A percentile compares a stretch with the other conserved stretches of the same genome.
phyloP scores from a whole-genome alignment of 108 stramenopile species.

The Tribonema minus region DNA sequence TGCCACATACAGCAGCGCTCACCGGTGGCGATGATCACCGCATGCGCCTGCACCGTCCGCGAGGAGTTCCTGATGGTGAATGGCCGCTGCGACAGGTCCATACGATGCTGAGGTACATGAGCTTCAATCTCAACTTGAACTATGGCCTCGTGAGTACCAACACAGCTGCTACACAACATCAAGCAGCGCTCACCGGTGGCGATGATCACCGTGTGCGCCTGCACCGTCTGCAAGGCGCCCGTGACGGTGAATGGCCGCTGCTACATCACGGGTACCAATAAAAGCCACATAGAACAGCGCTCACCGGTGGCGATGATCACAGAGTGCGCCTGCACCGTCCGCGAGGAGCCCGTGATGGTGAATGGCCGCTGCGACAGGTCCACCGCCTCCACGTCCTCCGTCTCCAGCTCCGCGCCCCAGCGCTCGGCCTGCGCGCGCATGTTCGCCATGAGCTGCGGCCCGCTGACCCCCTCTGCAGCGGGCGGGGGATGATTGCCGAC shows the following conservation, averaged over 20 bases:
- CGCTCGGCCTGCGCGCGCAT: conserved; percentile 30
- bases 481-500: too few relatives aligned
- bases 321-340: conserved; percentile 21
- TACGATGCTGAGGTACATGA: too few relatives aligned
- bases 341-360: background rate
- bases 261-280: too few relatives aligned
- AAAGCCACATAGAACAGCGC: background rate
- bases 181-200: conserved; percentile 10
- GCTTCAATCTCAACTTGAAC: too few relatives aligned
- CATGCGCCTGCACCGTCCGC: conserved; percentile 13
- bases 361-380: conserved; percentile 21
- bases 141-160: too few relatives aligned
- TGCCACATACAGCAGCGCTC: background rate
- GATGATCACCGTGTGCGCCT: conserved; percentile 29
- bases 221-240: background rate
- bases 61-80: background rate
- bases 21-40: conserved; percentile 44
- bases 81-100: conserved; percentile 17
- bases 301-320: conserved; percentile 42
- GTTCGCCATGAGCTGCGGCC: conserved; percentile 27
- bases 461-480: conserved; percentile 26
- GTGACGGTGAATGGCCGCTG: conserved; percentile 13
- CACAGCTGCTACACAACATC: too few relatives aligned
- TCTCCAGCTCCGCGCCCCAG: conserved; percentile 28
- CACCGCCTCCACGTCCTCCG: conserved; percentile 30